These are phyloP conservation scores for Leccinum subtestaceum DNA, from an alignment of 768 basidiomycete genomes.

Conservation along the genomic window DNA sequence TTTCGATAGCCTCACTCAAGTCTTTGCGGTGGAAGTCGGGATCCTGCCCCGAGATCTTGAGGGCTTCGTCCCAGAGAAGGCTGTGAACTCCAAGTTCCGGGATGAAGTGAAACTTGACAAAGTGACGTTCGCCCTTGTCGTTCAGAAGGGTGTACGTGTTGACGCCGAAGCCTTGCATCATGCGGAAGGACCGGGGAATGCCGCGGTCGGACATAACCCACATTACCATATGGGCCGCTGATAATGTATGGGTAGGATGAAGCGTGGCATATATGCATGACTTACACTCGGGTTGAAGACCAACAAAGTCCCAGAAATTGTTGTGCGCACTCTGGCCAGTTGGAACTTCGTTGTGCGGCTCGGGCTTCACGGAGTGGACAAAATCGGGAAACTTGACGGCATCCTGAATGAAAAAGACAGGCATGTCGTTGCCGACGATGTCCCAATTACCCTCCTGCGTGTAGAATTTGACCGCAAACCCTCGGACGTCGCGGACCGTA, in stretches of 20 bases:
- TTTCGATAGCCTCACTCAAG: constrained; percentile 76
- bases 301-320: constrained; percentile 86
- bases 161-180: constrained; percentile 89
- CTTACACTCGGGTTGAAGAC: constrained; percentile 63
- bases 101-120: constrained; percentile 88
- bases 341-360: constrained; percentile 80
- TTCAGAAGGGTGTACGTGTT: constrained; percentile 83
- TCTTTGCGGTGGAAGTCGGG: constrained; percentile 92
- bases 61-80: constrained; percentile 85
- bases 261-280: neutral
- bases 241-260: constrained; percentile 16
- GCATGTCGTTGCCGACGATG: constrained; percentile 80
- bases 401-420: constrained; percentile 81
- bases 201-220: constrained; percentile 86
- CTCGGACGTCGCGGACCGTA: constrained; percentile 81
- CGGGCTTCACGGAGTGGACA: constrained; percentile 82
- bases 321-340: constrained; percentile 72
- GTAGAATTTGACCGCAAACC: constrained; percentile 83
- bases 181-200: constrained; percentile 81
- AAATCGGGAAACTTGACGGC: constrained; percentile 85
- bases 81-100: constrained; percentile 82
- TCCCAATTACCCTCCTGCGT: constrained; percentile 87
- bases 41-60: constrained; percentile 81
- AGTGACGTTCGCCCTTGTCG: constrained; percentile 59
- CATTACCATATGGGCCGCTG: constrained; percentile 71